A percentile compares a stretch with the other conserved stretches of the same genome.
Conservation (phyloP, 441 rosid genomes). For the Capsella rubella region DNA sequence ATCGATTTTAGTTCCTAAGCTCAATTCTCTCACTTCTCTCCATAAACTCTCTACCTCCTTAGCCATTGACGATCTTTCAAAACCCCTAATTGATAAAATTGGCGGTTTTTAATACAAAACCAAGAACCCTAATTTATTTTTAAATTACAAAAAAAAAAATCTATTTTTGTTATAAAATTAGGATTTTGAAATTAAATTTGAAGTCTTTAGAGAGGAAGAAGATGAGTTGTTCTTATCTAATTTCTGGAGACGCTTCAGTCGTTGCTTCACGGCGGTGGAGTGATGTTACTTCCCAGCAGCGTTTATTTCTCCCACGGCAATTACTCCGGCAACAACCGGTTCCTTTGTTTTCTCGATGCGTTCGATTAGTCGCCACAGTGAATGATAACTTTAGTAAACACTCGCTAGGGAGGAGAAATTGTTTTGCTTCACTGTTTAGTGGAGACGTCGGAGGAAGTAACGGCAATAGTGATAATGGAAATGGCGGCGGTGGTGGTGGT, state of each 20-base stretch:
- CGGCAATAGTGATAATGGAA: slow-evolving; percentile 41
- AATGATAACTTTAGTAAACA: slow-evolving; percentile 24
- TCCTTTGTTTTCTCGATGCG: slow-evolving; percentile 14
- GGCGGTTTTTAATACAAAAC: slow-evolving; percentile 20
- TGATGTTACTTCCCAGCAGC: slow-evolving; percentile 32
- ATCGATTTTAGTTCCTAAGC: slow-evolving; percentile 46
- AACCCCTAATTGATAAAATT: slow-evolving; percentile 25
- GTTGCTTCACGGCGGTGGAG: slow-evolving; percentile 20
- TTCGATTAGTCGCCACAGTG: slow-evolving; percentile 25
- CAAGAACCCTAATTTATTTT: slow-evolving; percentile 38
- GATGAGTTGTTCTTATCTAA: slow-evolving; percentile 47
- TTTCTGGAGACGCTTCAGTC: slow-evolving; percentile 35
- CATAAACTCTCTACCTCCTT: slow-evolving; percentile 47
- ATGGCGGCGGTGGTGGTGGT: slow-evolving; percentile 28
- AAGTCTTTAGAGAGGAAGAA: not conserved
- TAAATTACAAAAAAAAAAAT: not conserved
- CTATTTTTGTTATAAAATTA: slow-evolving; percentile 6
- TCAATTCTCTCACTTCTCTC: slow-evolving; percentile 77
- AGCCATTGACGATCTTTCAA: slow-evolving; percentile 23
- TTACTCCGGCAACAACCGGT: slow-evolving; percentile 23
- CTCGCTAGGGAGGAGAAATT: not conserved
- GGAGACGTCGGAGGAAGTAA: slow-evolving; percentile 37
- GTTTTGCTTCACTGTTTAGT: slow-evolving; percentile 12
- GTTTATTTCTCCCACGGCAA: slow-evolving; percentile 28
- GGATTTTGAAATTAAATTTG: slow-evolving; percentile 21